phyloP scores from a whole-genome alignment of 2,329 filamentous ascomycete genomes.

The Botrytis cinerea region DNA sequence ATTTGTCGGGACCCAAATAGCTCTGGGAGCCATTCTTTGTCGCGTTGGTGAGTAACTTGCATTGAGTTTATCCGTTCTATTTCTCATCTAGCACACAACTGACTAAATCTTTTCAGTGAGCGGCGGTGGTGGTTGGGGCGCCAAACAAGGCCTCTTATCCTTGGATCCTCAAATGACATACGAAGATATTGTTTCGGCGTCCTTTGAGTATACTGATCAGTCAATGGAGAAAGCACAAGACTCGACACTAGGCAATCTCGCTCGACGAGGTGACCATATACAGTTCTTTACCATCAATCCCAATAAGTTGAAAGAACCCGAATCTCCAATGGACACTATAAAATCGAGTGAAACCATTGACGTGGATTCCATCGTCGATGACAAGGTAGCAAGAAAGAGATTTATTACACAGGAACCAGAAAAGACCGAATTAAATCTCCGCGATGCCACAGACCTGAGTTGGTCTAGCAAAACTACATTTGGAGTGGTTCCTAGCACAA shows the following conservation, averaged over 20 bases:
- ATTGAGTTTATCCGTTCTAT: not conserved
- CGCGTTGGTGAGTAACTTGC: slow-evolving; percentile 37
- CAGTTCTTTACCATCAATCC: slow-evolving; percentile 60
- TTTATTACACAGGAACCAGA: slow-evolving; percentile 5
- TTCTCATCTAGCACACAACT: slow-evolving; percentile 23
- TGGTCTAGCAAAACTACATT: slow-evolving; percentile 33
- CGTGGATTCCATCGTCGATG: not conserved
- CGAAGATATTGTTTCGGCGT: slow-evolving; percentile 51
- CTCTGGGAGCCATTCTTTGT: slow-evolving; percentile 35
- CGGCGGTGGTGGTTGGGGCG: slow-evolving; percentile 82
- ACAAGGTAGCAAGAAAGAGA: not conserved
- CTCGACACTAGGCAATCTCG: slow-evolving; percentile 54
- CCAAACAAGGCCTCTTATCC: slow-evolving; percentile 75
- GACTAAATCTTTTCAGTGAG: slow-evolving; percentile 54
- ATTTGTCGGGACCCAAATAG: slow-evolving; percentile 33
- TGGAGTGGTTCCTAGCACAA: slow-evolving; percentile 38
- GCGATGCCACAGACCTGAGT: not conserved
- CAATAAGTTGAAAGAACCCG: slow-evolving; percentile 17
- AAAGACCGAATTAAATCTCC: not conserved
- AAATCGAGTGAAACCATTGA: not conserved
- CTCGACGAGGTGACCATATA: slow-evolving; percentile 63
- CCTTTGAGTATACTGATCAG: slow-evolving; percentile 50
- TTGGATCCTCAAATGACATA: slow-evolving; percentile 69
- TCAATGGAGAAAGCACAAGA: slow-evolving; percentile 40
- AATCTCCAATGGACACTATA: not conserved